Conservation (phyloP, 2,329 filamentous ascomycete species). For the Talaromyces islandicus region DNA sequence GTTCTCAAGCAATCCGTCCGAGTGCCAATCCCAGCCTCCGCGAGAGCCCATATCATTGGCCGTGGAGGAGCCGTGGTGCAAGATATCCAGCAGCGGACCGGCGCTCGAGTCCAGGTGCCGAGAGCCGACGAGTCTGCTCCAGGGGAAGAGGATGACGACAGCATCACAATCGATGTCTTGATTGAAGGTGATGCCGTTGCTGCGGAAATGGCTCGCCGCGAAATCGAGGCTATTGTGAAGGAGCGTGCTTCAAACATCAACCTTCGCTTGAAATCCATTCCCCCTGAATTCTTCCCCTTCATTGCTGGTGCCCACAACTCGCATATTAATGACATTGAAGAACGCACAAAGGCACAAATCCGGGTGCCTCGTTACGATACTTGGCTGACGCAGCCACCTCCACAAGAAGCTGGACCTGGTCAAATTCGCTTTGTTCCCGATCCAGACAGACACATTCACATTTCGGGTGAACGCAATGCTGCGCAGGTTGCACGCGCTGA, state of each 20-base stretch:
- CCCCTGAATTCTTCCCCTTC: constrained; percentile 92
- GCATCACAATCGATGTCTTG: constrained; percentile 70
- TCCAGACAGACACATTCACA: constrained; percentile 69
- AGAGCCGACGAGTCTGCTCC: constrained; percentile 62
- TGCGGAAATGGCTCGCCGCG: constrained; percentile 73
- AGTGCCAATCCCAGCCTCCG: constrained; percentile 75
- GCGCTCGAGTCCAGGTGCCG: constrained; percentile 84
- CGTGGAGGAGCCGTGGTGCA: constrained; percentile 87
- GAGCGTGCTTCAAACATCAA: constrained; percentile 79
- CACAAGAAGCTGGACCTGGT: constrained; percentile 55
- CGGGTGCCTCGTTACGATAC: constrained; percentile 76
- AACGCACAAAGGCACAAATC: constrained; percentile 69
- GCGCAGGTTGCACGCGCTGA: constrained; percentile 74
- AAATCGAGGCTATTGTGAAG: constrained; percentile 80
- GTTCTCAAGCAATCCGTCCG: constrained; percentile 57
- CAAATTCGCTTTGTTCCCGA: constrained; percentile 68
- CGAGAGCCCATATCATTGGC: constrained; percentile 86
- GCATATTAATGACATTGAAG: constrained; percentile 61
- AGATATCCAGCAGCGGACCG: constrained; percentile 79
- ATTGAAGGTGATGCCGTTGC: constrained; percentile 90
- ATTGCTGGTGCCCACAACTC: constrained; percentile 74
- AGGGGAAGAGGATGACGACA: constrained; percentile 71
- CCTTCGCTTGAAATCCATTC: constrained; percentile 74
- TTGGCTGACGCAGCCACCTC: constrained; percentile 63
- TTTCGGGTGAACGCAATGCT: constrained; percentile 77